A percentile compares a stretch with the other conserved stretches of the same genome.
These are phyloP conservation scores for Sarocladium kiliense DNA, from an alignment of 2,329 filamentous ascomycete genomes.

Conservation along the genomic window DNA sequence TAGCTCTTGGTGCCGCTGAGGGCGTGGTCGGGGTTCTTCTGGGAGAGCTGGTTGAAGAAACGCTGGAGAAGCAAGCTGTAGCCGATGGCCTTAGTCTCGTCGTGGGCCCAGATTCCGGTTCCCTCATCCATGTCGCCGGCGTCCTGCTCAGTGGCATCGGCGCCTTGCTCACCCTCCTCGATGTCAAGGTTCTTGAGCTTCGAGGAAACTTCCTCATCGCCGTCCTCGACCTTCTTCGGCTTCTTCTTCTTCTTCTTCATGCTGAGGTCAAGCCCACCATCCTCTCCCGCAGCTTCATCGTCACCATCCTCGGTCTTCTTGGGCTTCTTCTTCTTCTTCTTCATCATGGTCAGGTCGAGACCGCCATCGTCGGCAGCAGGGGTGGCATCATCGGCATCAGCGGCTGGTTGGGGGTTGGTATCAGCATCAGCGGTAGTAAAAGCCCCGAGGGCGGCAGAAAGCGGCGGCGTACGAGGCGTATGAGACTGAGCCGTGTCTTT, in stretches of 20 bases:
- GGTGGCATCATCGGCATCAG: constrained; percentile 38
- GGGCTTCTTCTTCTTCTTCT: constrained; percentile 76
- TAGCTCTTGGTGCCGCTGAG: constrained; percentile 88
- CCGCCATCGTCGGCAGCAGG: constrained; percentile 45
- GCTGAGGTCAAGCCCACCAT: constrained; percentile 50
- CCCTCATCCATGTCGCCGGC: constrained; percentile 80
- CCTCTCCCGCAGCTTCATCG: constrained; percentile 40
- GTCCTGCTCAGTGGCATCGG: constrained; percentile 45
- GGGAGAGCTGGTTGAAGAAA: constrained; percentile 91
- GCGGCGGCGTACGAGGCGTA: constrained; percentile 60
- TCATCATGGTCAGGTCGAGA: constrained; percentile 60
- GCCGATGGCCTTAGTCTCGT: constrained; percentile 69
- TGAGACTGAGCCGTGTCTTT: constrained; percentile 81
- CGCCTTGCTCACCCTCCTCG: constrained; percentile 58
- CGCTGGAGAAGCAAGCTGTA: constrained; percentile 83
- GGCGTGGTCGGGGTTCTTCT: constrained; percentile 94
- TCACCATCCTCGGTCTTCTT: constrained; percentile 35
- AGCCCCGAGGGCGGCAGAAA: constrained; percentile 48
- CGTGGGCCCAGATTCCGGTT: constrained; percentile 86
- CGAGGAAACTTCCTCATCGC: constrained; percentile 58
- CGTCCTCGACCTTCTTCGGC: constrained; percentile 49
- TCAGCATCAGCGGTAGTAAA: constrained; percentile 44
- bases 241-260: constrained; percentile 74
- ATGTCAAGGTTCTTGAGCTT: constrained; percentile 59
- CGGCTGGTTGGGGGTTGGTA: constrained; percentile 33